A percentile compares a stretch with the other conserved stretches of the same genome.
These are phyloP conservation scores for Exophiala alcalophila DNA, from an alignment of 2,329 filamentous ascomycete species.

Conservation along the genomic window DNA sequence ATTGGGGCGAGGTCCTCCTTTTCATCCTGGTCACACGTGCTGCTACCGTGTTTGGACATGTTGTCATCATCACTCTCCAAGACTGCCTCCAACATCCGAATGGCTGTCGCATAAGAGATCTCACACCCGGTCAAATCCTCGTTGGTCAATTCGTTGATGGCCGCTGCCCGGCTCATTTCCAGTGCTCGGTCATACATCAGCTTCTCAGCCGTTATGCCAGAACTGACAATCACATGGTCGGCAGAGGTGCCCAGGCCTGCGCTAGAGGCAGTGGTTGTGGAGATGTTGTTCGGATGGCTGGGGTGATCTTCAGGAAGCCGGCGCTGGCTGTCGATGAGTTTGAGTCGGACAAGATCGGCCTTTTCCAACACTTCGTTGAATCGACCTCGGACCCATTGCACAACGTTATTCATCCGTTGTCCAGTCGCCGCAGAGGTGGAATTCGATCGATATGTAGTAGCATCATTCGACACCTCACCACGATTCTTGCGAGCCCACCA, in stretches of 20 bases:
- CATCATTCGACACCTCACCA: slow-evolving; percentile 54
- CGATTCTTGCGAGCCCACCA: slow-evolving; percentile 85
- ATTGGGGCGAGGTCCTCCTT: slow-evolving; percentile 39
- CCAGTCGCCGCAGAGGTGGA: slow-evolving; percentile 53
- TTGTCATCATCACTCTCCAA: slow-evolving; percentile 71
- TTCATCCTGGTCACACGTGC: slow-evolving; percentile 30
- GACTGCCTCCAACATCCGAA: slow-evolving; percentile 92
- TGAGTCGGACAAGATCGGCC: slow-evolving; percentile 86
- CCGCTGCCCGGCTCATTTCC: slow-evolving; percentile 92
- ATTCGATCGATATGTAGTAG: slow-evolving; percentile 42
- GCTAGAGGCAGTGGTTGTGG: slow-evolving; percentile 55
- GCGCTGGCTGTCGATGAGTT: slow-evolving; percentile 80
- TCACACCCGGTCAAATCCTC: slow-evolving; percentile 86
- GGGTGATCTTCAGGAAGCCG: slow-evolving; percentile 80
- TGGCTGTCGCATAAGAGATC: slow-evolving; percentile 87
- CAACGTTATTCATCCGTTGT: slow-evolving; percentile 81
- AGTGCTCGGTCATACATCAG: slow-evolving; percentile 96
- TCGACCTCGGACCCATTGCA: slow-evolving; percentile 88
- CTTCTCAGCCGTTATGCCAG: slow-evolving; percentile 90
- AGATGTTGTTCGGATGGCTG: slow-evolving; percentile 77
- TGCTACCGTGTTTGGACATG: slow-evolving; percentile 32
- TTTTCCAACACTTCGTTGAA: slow-evolving; percentile 99
- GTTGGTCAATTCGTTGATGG: slow-evolving; percentile 92
- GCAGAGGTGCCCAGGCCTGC: slow-evolving; percentile 62
- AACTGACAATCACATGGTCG: slow-evolving; percentile 78